Percentiles rank a stretch among this genome's conserved stretches.
phyloP scores from a whole-genome alignment of 2,329 filamentous ascomycete genomes.

The Arthrobotrys sphaeroides region DNA sequence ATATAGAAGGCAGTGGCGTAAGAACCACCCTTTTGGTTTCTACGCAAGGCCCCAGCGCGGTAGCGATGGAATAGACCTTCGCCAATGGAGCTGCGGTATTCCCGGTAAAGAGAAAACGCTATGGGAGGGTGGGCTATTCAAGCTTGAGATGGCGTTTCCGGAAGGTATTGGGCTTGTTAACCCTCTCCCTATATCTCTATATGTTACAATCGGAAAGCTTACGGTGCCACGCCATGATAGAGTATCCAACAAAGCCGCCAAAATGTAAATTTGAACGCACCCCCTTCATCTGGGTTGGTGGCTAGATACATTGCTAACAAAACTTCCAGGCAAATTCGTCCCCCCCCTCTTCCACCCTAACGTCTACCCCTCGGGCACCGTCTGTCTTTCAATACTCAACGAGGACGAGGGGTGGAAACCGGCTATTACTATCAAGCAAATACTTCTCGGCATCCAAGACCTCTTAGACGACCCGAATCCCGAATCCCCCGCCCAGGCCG shows the following conservation, averaged over 20 bases:
- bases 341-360: constrained; percentile 98
- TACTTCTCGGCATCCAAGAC: constrained; percentile 93
- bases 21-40: constrained; percentile 97
- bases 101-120: constrained; percentile 96
- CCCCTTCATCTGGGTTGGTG: neutral
- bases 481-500: constrained; percentile 93
- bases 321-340: constrained; percentile 84
- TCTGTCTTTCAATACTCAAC: constrained; percentile 95
- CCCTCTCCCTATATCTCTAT: neutral
- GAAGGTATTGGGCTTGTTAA: constrained; percentile 77
- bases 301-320: constrained; percentile 56
- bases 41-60: constrained; percentile 88
- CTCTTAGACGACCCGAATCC: constrained; percentile 96
- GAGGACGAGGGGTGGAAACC: constrained; percentile 99
- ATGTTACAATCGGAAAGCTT: neutral
- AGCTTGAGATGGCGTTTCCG: constrained; percentile 89
- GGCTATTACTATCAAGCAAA: constrained; percentile 97
- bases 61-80: constrained; percentile 82
- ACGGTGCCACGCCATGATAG: constrained; percentile 69
- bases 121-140: constrained; percentile 98
- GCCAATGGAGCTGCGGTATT: constrained; percentile 95
- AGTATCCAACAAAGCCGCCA: constrained; percentile 97
- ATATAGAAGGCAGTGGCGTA: constrained; percentile 90
- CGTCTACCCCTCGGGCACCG: constrained; percentile 96
- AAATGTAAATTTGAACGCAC: constrained; percentile 77